Percentiles rank a stretch among this genome's conserved stretches.
These are phyloP conservation scores for Secale cereale DNA, from an alignment of 176 grass and related monocot genomes.

Conservation along the genomic window DNA sequence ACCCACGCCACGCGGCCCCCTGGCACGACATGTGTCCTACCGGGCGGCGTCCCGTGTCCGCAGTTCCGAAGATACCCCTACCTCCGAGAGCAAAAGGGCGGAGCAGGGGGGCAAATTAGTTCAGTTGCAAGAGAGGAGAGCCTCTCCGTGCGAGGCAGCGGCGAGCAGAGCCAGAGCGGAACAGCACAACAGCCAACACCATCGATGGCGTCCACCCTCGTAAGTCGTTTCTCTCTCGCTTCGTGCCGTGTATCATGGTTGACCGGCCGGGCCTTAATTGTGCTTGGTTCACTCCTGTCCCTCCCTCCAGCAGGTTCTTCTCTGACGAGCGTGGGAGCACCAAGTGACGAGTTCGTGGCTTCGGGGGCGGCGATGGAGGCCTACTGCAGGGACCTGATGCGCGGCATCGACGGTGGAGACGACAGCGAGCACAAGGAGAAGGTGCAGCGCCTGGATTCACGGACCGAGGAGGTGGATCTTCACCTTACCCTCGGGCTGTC, in stretches of 20 bases:
- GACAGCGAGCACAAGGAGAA: background rate
- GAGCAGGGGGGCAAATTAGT: no score
- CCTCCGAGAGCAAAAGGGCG: background rate
- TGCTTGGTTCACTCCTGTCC: background rate
- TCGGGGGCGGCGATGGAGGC: conserved; percentile 21
- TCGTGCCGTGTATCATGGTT: background rate
- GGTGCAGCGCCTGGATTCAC: background rate
- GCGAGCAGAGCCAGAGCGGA: background rate
- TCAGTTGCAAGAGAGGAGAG: background rate
- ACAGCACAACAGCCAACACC: background rate
- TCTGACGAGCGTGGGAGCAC: background rate
- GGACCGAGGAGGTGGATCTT: conserved; percentile 48
- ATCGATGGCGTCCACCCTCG: conserved; percentile 28
- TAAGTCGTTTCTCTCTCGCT: conserved; percentile 2
- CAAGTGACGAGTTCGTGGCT: background rate
- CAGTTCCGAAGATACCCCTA: conserved; percentile 23
- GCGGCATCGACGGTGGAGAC: background rate
- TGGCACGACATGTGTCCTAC: conserved; percentile 14
- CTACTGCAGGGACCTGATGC: conserved; percentile 29
- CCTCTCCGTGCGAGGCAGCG: no score
- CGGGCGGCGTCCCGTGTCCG: background rate
- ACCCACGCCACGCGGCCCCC: conserved; percentile 23
- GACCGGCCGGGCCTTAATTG: background rate
- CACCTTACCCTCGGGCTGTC: conserved; percentile 71
- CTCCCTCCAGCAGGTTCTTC: background rate